A percentile compares a stretch with the other conserved stretches of the same genome.
These are phyloP conservation scores for Byssothecium circinans DNA, from an alignment of 2,329 filamentous ascomycete species.

Conservation along the genomic window DNA sequence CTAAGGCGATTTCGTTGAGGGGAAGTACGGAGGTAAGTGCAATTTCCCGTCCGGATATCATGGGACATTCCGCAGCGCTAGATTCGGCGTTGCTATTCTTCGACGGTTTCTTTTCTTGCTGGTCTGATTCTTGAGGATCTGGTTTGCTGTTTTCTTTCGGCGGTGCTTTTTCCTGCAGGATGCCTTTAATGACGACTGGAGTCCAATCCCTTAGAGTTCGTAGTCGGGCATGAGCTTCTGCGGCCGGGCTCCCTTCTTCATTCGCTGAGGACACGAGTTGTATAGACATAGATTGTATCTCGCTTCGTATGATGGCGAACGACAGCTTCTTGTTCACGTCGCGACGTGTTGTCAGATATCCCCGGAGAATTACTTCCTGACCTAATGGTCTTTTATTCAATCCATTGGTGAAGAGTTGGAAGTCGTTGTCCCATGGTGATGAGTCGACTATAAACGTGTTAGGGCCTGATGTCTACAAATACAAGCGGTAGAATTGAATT, in stretches of 20 bases:
- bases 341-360: slow-evolving; percentile 70
- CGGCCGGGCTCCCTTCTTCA: slow-evolving; percentile 17
- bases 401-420: neutral
- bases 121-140: neutral
- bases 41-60: slow-evolving; percentile 65
- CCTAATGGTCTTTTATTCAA: slow-evolving; percentile 2
- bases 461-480: neutral
- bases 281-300: slow-evolving; percentile 48
- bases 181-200: slow-evolving; percentile 58
- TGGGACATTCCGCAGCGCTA: too few relatives aligned
- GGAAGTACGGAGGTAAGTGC: slow-evolving; percentile 63
- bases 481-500: neutral
- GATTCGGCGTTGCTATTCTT: neutral
- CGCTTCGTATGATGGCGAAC: slow-evolving; percentile 64
- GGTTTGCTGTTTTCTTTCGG: slow-evolving; percentile 22
- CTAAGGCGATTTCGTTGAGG: slow-evolving; percentile 72
- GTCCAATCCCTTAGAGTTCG: slow-evolving; percentile 53
- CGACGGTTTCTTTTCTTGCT: neutral
- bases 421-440: slow-evolving; percentile 35
- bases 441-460: slow-evolving; percentile 14
- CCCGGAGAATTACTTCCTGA: slow-evolving; percentile 55
- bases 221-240: slow-evolving; percentile 41
- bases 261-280: slow-evolving; percentile 54
- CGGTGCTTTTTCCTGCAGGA: slow-evolving; percentile 46
- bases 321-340: slow-evolving; percentile 69